phyloP scores from a whole-genome alignment of 768 basidiomycete species.

The Phylloporus sp. region DNA sequence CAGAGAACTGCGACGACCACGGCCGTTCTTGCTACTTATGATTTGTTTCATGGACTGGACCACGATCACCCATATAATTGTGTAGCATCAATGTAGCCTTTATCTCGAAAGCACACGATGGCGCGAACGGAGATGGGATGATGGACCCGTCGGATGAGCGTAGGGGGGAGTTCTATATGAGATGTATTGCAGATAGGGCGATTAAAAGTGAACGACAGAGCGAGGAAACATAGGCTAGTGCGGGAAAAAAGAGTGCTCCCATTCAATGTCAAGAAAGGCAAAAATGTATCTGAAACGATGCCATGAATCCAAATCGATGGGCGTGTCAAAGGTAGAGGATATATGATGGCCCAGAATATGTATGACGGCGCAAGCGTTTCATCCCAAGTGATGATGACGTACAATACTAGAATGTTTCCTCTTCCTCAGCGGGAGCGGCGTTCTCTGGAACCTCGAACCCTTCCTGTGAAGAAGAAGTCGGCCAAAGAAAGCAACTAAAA shows the following conservation, averaged over 20 bases:
- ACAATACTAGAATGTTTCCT: constrained; percentile 63
- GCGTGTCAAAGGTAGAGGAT: constrained; percentile 12
- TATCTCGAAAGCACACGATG: constrained; percentile 15
- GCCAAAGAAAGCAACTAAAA: neutral
- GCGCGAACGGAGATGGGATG: constrained; percentile 3
- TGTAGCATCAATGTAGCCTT: constrained; percentile 28
- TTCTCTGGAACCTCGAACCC: constrained; percentile 88
- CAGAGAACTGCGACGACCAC: neutral
- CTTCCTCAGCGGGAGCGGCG: constrained; percentile 56
- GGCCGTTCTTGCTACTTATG: neutral
- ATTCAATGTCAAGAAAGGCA: constrained; percentile 11
- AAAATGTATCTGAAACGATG: constrained; percentile 9
- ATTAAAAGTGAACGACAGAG: constrained; percentile 24
- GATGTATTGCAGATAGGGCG: constrained; percentile 25
- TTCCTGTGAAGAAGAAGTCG: constrained; percentile 48
- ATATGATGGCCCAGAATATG: constrained; percentile 3
- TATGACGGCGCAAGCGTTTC: constrained; percentile 8
- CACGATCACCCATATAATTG: constrained; percentile 14
- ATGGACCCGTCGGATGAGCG: neutral
- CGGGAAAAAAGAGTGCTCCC: constrained; percentile 1
- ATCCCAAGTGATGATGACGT: constrained; percentile 10
- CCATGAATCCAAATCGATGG: constrained; percentile 14
- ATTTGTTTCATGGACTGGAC: constrained; percentile 12
- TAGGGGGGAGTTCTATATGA: constrained; percentile 12
- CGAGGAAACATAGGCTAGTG: constrained; percentile 21